Evolutionary conservation across 192 early-diverging fungal species (phyloP), one percentile per base, ranked within the genome.

Genomic region (Coemansia sp.): DNA sequence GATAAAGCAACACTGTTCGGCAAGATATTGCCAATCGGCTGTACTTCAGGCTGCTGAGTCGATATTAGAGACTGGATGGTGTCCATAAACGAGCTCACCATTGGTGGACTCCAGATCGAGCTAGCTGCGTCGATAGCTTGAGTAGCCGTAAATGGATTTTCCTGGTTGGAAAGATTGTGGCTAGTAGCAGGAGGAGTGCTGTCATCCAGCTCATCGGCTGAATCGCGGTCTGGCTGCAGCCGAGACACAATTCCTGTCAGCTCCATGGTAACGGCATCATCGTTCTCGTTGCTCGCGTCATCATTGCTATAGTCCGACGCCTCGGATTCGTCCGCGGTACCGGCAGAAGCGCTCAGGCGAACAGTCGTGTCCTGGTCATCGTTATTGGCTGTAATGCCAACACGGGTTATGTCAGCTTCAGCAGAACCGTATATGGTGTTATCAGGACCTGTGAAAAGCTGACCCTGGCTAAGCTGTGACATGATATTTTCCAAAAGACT

Each of bases 401-500:
- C 76, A 4, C 67, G 70, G 0, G 76, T 79, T 22, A 56, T 38
- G 12, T 79, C 76, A 7, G 59, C 21, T 3, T 79, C 76, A 17
- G 45, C 25, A 0, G 57, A 47, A 27, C 39, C 64, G 29, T 62
- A 39, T 6, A 21, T 9, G n/a, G 45, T 64, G 43, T 53, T 50
- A 17, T 59, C 62, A 12, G 41, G 10, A 7, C 62, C 27, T 5
- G 27, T 38, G 8, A 59, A 11, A 29, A 59, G 66, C 60, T 63
- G 70, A 1, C 37, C 62, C 3, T 68, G 19, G 32, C 65, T 65
- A 45, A 70, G 70, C 70, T 79, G 70, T 11, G 64, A 70, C 4
- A 79, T 70, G 14, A 79, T 79, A 45, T 70, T 79, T 48, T 79
- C 76, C 24, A 79, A 60, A 21, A 79, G 62, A 45, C 76, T 70